Percentiles rank a stretch among this genome's conserved stretches.
These are phyloP conservation scores for Forsythia viridissima DNA, from an alignment of 257 asterid species.

Conservation along the genomic window DNA sequence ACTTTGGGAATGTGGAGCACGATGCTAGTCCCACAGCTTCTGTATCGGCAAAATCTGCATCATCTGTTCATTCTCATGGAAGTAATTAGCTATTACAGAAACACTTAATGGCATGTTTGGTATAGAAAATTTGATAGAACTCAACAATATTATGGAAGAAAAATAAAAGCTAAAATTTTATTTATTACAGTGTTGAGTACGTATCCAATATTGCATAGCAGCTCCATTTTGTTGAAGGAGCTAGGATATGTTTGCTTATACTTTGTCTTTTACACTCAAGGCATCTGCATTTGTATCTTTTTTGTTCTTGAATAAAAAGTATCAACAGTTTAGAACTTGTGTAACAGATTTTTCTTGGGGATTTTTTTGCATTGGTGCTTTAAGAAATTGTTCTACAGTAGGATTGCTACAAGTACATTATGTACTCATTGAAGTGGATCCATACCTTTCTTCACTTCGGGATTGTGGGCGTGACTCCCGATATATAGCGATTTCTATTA, in stretches of 20 bases:
- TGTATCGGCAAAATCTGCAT: conserved; percentile 56
- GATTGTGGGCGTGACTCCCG: no score
- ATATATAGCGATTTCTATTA: no score
- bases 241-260: background rate
- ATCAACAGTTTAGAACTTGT: background rate
- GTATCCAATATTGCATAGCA: background rate
- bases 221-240: background rate
- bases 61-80: conserved; percentile 77
- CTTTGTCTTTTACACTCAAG: background rate
- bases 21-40: conserved; percentile 74
- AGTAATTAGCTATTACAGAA: conserved; percentile 30
- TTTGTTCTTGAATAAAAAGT: background rate
- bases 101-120: background rate
- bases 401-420: background rate
- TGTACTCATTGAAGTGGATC: background rate
- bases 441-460: background rate
- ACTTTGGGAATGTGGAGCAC: conserved; percentile 48
- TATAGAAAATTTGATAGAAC: background rate
- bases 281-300: background rate
- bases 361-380: background rate
- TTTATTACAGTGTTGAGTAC: background rate
- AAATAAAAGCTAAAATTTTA: background rate
- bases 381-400: background rate
- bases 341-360: background rate
- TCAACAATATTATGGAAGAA: background rate